These are phyloP conservation scores for Verbascum thapsus DNA, from an alignment of 257 asterid species.

Conservation along the genomic window DNA sequence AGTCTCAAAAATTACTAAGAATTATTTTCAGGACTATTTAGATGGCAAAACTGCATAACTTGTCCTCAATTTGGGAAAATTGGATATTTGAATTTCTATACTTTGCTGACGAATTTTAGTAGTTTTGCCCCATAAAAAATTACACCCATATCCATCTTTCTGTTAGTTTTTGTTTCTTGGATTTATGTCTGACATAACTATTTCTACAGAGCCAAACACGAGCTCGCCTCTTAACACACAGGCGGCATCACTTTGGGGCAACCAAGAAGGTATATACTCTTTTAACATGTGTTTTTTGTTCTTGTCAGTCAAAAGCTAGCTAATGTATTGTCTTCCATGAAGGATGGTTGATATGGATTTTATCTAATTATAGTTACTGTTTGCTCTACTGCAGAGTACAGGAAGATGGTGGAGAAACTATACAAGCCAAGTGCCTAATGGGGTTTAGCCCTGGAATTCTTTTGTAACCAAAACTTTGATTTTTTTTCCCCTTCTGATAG, in stretches of 20 bases:
- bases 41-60: too few species aligned
- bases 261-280: conserved; percentile 68
- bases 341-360: too few species aligned
- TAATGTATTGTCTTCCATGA: too few species aligned
- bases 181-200: neutral
- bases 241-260: conserved; percentile 88
- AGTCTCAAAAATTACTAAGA: too few species aligned
- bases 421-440: conserved; percentile 50
- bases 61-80: too few species aligned
- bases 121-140: too few species aligned
- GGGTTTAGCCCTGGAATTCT: conserved; percentile 13
- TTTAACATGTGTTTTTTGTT: too few species aligned
- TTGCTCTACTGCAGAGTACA: conserved; percentile 42
- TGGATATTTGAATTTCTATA: too few species aligned
- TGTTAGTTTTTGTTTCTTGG: neutral
- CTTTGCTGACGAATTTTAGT: too few species aligned
- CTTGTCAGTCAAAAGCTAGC: neutral
- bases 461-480: neutral
- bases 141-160: too few species aligned
- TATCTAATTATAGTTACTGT: neutral
- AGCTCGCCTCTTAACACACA: conserved; percentile 90
- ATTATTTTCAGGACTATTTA: too few species aligned
- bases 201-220: conserved; percentile 70
- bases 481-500: too few species aligned
- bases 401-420: conserved; percentile 64